Evolutionary conservation across 2,329 filamentous ascomycete species (phyloP), one percentile per base, ranked within the genome.

Genomic region (Byssochlamys sp.): DNA sequence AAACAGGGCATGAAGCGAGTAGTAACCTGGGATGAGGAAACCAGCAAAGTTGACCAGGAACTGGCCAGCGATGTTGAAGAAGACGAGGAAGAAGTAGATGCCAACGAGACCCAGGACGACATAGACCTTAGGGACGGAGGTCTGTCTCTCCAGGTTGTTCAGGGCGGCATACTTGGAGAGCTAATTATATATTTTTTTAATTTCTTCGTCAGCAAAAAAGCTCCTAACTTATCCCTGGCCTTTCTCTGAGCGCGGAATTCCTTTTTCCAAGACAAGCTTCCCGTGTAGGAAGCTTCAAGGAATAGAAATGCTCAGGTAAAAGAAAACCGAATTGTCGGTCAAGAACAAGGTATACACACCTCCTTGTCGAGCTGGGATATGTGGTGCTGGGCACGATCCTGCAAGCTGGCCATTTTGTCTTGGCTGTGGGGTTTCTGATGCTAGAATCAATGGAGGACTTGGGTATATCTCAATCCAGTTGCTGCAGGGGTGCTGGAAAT

Each of bases 21-120:
- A 87, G 77, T 86, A 87, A 62, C 80, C 82, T 52, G 84, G 84
- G 61, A 87, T 75, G 62, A 84, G 69, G 71, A 87, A 87, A 60
- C 84, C 84, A 60, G 83, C 83, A 67, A 84, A 79, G 75, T 87
- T 87, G 70, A 86, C 83, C 59, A 87, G 79, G 73, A 87, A 86
- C 68, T 83, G 81, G 73, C 84, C 84, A 61, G 81, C 84, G 63
- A 87, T 86, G 78, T 87, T 87, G 78, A 87, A 87, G 77, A 87
- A 87, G 73, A 87, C 79, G 57, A 86, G 77, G 80, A 86, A 86
- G 77, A 85, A 85, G 79, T 87, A 87, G 61, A 86, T 77, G 58
- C 81, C 83, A 62, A 77, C 81, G 57, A 87, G 76, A 65, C 84
- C 84, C 53, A 87, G 82, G 71, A 86, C 75, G 61, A 80, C 81